Evolutionary conservation across 257 asterid species (phyloP), one percentile per base, ranked within the genome.

Genomic region (Handroanthus guayacan): DNA sequence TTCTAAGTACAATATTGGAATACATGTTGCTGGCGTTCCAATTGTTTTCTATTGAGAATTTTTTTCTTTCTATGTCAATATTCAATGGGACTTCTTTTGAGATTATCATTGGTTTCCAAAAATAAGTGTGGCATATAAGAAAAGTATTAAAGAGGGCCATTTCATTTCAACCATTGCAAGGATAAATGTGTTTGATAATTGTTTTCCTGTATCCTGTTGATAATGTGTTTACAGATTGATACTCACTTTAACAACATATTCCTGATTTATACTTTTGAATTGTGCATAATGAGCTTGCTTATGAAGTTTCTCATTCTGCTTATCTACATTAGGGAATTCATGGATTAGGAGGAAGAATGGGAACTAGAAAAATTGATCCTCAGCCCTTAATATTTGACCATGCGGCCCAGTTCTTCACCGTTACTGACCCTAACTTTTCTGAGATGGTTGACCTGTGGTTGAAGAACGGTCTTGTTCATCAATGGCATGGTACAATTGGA

Each of bases 291-390:
- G 67, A 47, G 41, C 65, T 52, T 20, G 57, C 54, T 79, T 34
- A 37, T 69, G 41, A 55, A 11, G 54, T 75, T 79, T 81, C 82
- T 83, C n/a, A 79, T 81, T 67, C 66, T 80, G 72, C 78, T 85
- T 81, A 54, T 78, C 69, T 72, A 55, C 81, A 77, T 20, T 76
- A 94, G 98, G 97, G 99, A 63, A 75, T 92, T 72, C 97, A 89
- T 79, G 97, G 97, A 60, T 83, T 92, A 75, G 99, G 99, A 75
- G 99, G 97, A 84, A 90, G 97, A 83, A 84, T 94, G 96, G 97
- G 95, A 67, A 94, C 99, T 75, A 80, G 99, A 87, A 74, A 50
- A 56, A 82, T 92, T 71, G 98, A 87, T 78, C 95, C 93, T 14
- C 88, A 88, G 85, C 66, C 86, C 67, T 76, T 94, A 75, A 75